Percentiles rank a stretch among this genome's conserved stretches.
These are phyloP conservation scores for Colletotrichum truncatum DNA, from an alignment of 2,329 filamentous ascomycete species.

Conservation along the genomic window DNA sequence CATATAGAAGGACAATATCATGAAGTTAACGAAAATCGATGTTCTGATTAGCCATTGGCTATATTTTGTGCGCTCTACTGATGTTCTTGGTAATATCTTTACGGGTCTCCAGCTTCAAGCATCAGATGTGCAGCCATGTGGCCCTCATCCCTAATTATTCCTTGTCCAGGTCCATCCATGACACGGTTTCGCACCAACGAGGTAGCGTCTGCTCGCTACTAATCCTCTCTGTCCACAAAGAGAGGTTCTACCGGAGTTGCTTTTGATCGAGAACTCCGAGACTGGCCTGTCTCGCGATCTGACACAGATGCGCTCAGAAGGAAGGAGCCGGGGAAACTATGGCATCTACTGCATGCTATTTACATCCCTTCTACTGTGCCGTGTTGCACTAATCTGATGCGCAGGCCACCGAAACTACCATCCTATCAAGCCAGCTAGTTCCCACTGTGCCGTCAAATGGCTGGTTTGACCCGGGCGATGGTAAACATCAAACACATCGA, in stretches of 20 bases:
- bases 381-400: not conserved
- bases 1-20: not conserved
- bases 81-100: not conserved
- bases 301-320: not conserved
- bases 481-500: conserved; percentile 36
- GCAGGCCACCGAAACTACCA: not conserved
- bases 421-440: conserved; percentile 11
- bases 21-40: not conserved
- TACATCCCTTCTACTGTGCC: not conserved
- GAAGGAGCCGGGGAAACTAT: not conserved
- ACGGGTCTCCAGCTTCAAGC: conserved; percentile 2
- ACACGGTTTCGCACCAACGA: not conserved
- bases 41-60: not conserved
- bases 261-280: conserved; percentile 1
- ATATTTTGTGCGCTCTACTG: not conserved
- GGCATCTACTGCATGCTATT: not conserved
- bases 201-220: not conserved
- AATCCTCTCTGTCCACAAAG: not conserved
- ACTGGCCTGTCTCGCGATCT: conserved; percentile 3
- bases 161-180: conserved; percentile 8
- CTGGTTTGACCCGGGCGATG: not conserved
- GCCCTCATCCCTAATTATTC: not conserved
- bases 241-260: not conserved
- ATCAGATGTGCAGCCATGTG: conserved; percentile 2
- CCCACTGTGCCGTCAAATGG: not conserved